Evolutionary conservation across 2,329 filamentous ascomycete genomes (phyloP).

Genomic region (Beauveria sp.): DNA sequence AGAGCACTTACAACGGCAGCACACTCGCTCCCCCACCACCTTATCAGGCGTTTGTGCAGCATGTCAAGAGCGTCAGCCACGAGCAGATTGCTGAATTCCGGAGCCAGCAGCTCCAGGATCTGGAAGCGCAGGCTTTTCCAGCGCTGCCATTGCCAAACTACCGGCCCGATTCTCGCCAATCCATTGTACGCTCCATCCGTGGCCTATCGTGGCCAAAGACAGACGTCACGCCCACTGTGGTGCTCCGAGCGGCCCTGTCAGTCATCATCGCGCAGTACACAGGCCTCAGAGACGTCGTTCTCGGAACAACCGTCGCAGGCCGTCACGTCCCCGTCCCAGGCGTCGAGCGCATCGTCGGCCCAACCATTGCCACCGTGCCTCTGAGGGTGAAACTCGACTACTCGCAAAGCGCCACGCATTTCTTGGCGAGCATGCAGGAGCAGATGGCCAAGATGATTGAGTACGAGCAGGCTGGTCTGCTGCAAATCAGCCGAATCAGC

Average conservation of each 20-base stretch:
- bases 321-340: slow-evolving; percentile 20
- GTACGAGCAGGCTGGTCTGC: slow-evolving; percentile 22
- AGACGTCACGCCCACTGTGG: slow-evolving; percentile 16
- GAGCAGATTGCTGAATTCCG: not conserved
- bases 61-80: slow-evolving; percentile 14
- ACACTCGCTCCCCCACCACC: slow-evolving; percentile 18
- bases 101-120: not conserved
- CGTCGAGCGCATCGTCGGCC: slow-evolving; percentile 21
- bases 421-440: slow-evolving; percentile 17
- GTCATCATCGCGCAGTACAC: slow-evolving; percentile 31
- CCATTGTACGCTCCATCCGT: not conserved
- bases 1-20: slow-evolving; percentile 14
- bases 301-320: slow-evolving; percentile 21
- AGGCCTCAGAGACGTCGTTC: slow-evolving; percentile 23
- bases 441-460: slow-evolving; percentile 20
- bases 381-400: slow-evolving; percentile 13
- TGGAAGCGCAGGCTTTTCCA: not conserved
- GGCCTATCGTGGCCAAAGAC: not conserved
- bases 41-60: slow-evolving; percentile 36
- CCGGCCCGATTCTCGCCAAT: slow-evolving; percentile 8
- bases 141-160: not conserved
- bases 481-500: slow-evolving; percentile 20
- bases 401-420: not conserved
- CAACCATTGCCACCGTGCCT: slow-evolving; percentile 22
- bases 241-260: slow-evolving; percentile 21